Base-by-base conservation (phyloP, 2,329 filamentous ascomycete species). In the Epichloe baconii region DNA sequence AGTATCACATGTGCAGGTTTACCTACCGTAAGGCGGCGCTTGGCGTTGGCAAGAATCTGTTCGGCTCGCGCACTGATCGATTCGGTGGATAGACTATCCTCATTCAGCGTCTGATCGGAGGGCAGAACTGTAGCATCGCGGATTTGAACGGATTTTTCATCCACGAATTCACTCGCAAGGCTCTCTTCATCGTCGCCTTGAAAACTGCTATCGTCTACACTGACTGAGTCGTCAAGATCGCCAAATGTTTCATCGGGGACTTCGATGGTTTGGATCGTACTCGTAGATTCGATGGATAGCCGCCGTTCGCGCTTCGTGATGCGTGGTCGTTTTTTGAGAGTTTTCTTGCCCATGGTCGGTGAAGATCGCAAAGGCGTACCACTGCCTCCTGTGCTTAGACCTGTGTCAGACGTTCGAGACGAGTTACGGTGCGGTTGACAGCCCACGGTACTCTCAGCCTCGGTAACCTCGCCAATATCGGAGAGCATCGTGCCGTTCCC, bases 41-140 rank as follows among this genome's bases (percentile, higher is more conserved):
- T 96, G 35, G 91, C 91, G 68, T 95, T 95, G 51, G 89, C 88
- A 51, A 97, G 75, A 62, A 96, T 96, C 62, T 90, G 76, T 64
- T 96, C 90, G 1, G 90, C 90, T 59, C 88, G 80, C 58, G 84
- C 83, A 65, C 88, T 91, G 56, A 95, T 70, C 23, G 86, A 82
- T 15, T 78, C 82, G 47, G 86, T 87, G 3, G 87, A 87, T 59
- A 84, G 80, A 44, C 76, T 74, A 51, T 85, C 78, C 52, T 82
- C 79, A 26, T 51, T 55, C 26, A 53, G 41, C 3, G 53, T 54
- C 47, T 58, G 56, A 19, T 50, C 52, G 19, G 56, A 53, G 26
- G 55, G 40, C 36, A 52, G 52, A 36, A 49, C 54, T 10, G 48
- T 44, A 46, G 50, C 36, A 48, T 31, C 53, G 23, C 55, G 57